Base-by-base conservation (phyloP, 257 asterid species). In the Marsdenia floribunda region DNA sequence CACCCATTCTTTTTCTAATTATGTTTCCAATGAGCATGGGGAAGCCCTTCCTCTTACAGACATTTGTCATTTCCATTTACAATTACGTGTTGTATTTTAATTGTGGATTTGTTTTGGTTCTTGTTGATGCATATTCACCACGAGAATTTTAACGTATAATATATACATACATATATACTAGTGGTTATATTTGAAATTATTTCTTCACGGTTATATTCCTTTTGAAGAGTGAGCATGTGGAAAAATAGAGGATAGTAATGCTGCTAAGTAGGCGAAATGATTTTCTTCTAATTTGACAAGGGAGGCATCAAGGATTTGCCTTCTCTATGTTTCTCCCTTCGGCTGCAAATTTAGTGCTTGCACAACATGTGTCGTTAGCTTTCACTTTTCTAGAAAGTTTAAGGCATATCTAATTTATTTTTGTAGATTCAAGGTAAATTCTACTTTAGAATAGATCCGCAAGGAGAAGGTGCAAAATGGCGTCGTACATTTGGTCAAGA, bases 391-490 rank as follows among this genome's bases (percentile, higher is more conserved):
- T 6, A 13, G 4, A 73, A 73, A 21, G n/a, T 55, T 22, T 35
- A 63, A 14, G 5, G 3, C 40, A 1, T 54, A 4, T 68, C n/a
- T 11, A 12, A 52, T 52, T 52, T 14, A 16, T 53, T 16, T 68
- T 74, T 73, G 71, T 83, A 89, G 97, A 84, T 89, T 81, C 90
- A 78, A 83, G 97, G 97, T 72, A 91, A 89, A 78, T 87, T 75
- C 76, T 89, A 82, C 71, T 35, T 89, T 72, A 84, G 97, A 79
- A 83, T 91, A 76, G 95, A 91, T 78, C 88, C 90, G 53, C 93
- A 71, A 26, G 91, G 97, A 68, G 91, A 85, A 82, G 97, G 97
- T 68, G 95, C 97, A 22, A 90, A 85, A 78, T 90, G 96, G 96
- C 91, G 96, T 47, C 94, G 96, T 60, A 80, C 89, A 61, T 86